Percentiles rank a stretch among this genome's conserved stretches.
These are phyloP conservation scores for Neofusicoccum sp. DNA, from an alignment of 2,329 filamentous ascomycete genomes.

Conservation along the genomic window DNA sequence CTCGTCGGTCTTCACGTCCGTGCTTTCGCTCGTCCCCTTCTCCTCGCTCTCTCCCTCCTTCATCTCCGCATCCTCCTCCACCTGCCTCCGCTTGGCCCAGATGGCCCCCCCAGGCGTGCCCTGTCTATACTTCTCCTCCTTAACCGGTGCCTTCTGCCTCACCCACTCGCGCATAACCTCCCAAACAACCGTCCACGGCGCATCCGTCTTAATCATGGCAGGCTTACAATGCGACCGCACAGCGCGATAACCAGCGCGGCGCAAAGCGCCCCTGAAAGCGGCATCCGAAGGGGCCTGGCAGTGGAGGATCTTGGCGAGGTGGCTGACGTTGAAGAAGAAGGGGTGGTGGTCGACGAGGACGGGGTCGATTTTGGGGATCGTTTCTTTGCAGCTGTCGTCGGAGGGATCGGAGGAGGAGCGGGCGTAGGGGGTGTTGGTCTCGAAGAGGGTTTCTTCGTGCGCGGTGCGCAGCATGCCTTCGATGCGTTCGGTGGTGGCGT, in stretches of 20 bases:
- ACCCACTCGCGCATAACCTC: slow-evolving; percentile 92
- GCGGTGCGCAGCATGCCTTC: slow-evolving; percentile 90
- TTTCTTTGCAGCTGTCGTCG: background rate
- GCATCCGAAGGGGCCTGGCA: slow-evolving; percentile 77
- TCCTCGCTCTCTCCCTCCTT: slow-evolving; percentile 32
- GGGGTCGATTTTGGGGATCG: slow-evolving; percentile 27
- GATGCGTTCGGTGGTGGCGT: slow-evolving; percentile 77
- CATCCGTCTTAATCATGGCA: slow-evolving; percentile 90
- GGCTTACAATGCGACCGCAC: slow-evolving; percentile 86
- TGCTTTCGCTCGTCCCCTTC: slow-evolving; percentile 20
- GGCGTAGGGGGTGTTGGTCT: slow-evolving; percentile 23
- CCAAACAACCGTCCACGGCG: slow-evolving; percentile 87
- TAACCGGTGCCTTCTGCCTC: slow-evolving; percentile 75
- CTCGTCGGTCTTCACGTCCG: background rate
- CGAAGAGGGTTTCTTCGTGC: slow-evolving; percentile 64
- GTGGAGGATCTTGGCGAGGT: slow-evolving; percentile 73
- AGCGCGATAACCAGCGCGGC: slow-evolving; percentile 75
- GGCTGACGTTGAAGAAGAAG: slow-evolving; percentile 81
- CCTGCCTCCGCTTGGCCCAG: slow-evolving; percentile 45
- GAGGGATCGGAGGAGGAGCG: slow-evolving; percentile 34
- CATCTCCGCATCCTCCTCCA: slow-evolving; percentile 23
- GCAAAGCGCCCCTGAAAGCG: slow-evolving; percentile 75
- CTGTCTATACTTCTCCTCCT: slow-evolving; percentile 66
- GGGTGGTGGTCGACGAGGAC: slow-evolving; percentile 56
- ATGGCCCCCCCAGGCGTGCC: slow-evolving; percentile 72